These are phyloP conservation scores for Alloascoidea africana DNA, from an alignment of 805 yeast species.

Conservation along the genomic window DNA sequence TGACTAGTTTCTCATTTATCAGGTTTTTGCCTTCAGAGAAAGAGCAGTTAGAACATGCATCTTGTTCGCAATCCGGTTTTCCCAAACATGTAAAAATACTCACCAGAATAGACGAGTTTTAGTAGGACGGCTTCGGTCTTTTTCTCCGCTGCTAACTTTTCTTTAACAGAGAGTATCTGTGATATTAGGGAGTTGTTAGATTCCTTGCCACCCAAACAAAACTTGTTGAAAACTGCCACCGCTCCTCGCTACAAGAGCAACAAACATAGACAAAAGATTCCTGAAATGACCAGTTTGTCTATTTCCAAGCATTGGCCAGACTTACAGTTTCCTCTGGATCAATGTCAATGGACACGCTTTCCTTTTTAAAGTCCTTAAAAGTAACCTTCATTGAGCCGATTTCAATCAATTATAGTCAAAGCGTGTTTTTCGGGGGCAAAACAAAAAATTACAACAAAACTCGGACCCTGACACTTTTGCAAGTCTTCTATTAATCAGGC, in stretches of 20 bases:
- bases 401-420: too few relatives aligned
- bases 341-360: slow-evolving; percentile 66
- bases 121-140: slow-evolving; percentile 59
- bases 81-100: slow-evolving; percentile 7
- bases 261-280: too few relatives aligned
- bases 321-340: slow-evolving; percentile 54
- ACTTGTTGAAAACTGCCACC: too few relatives aligned
- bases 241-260: too few relatives aligned
- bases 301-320: too few relatives aligned
- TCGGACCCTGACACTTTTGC: too few relatives aligned
- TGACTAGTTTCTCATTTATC: slow-evolving; percentile 66
- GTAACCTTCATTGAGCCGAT: slow-evolving; percentile 70
- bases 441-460: too few relatives aligned
- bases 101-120: slow-evolving; percentile 81
- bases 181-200: too few relatives aligned
- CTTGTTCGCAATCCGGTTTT: too few relatives aligned
- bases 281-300: too few relatives aligned
- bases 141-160: slow-evolving; percentile 51
- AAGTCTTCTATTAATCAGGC: background rate
- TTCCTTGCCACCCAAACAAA: slow-evolving; percentile 1
- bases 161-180: slow-evolving; percentile 52
- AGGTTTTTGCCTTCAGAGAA: slow-evolving; percentile 53
- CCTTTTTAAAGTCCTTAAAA: slow-evolving; percentile 88
- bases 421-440: too few relatives aligned
- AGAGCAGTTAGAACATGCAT: background rate